Base-by-base conservation (phyloP, 139 green algal genomes). In the Chlorella sp. region DNA sequence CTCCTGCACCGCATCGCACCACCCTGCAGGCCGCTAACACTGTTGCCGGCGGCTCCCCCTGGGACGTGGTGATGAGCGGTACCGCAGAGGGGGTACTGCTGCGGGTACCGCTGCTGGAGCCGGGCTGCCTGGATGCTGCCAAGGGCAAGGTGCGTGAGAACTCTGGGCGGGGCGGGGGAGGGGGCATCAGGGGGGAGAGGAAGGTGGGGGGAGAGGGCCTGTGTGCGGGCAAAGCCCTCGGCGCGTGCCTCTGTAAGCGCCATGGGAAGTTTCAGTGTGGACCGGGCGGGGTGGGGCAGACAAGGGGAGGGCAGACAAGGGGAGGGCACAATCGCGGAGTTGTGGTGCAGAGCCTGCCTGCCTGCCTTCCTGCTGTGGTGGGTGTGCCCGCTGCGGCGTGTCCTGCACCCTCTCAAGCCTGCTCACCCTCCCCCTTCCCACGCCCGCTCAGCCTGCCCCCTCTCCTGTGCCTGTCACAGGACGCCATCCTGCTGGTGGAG, bases 51-150 rank as follows among this genome's bases (percentile, higher is more conserved):
- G 87, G 48, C 81, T 83, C 73, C 22, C 88, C 88, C 30, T 99
- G 96, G 96, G 97, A 99, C 81, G 95, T 94, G 18, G 90, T 99
- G 12, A 96, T 99, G 36, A 89, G 92, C 76, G 96, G 96, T 91
- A 64, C 87, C 40, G 86, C 69, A 1, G 83, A 92, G 1, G 97
- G 97, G 2, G 85, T 90, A 87, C 94, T 99, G 84, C 82, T 96
- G 16, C 90, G 94, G 89, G 95, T 96, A 19, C 85, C 94, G 12
- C 28, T 42, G 18, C 92, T 99, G 28, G 89, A 95, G 77, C 93
- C 94, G 1, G 93, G 91, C 0, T 93, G 93, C 48, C 91, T 98
- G 78, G 90, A 91, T 36, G 87, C 69, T 36, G 39, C 57, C 14
- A 32, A 34, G 5, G 87, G 87, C 28, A 30, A 77, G 89, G 73